A percentile compares a stretch with the other conserved stretches of the same genome.
These are phyloP conservation scores for Ophiostoma pallidulum DNA, from an alignment of 2,329 filamentous ascomycete genomes.

Conservation along the genomic window DNA sequence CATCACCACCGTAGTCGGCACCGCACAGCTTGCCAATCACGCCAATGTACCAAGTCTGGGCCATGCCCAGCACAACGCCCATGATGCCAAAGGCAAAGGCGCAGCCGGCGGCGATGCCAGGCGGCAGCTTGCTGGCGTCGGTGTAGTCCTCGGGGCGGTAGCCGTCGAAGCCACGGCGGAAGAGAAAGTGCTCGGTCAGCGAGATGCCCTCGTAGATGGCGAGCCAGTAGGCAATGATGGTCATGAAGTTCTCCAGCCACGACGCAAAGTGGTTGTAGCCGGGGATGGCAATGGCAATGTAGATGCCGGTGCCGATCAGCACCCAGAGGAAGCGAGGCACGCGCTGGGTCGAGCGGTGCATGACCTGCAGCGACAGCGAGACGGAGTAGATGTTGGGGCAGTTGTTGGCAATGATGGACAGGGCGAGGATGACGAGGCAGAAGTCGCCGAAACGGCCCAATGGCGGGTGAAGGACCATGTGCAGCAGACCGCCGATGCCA, in stretches of 20 bases:
- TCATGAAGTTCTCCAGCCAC: conserved; percentile 31
- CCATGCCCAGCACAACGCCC: conserved; percentile 49
- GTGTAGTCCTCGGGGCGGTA: conserved; percentile 38
- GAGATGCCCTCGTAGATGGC: conserved; percentile 35
- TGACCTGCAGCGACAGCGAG: conserved; percentile 39
- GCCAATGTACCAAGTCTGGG: conserved; percentile 52
- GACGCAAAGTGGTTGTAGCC: conserved; percentile 25
- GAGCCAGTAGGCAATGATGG: conserved; percentile 32
- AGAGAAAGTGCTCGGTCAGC: conserved; percentile 30
- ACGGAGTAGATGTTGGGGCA: conserved; percentile 31
- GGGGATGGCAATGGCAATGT: conserved; percentile 48
- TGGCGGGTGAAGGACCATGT: conserved; percentile 33
- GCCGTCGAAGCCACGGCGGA: conserved; percentile 34
- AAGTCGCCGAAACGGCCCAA: conserved; percentile 39
- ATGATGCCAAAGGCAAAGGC: conserved; percentile 27
- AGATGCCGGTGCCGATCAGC: conserved; percentile 46
- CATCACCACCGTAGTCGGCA: conserved; percentile 30
- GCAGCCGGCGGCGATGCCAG: conserved; percentile 26
- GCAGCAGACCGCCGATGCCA: conserved; percentile 38
- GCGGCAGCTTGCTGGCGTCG: conserved; percentile 31
- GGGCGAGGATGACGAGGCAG: conserved; percentile 36
- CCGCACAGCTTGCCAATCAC: conserved; percentile 51
- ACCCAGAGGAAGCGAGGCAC: conserved; percentile 51
- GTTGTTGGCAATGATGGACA: conserved; percentile 37
- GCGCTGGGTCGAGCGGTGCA: conserved; percentile 38